Percentiles rank a stretch among this genome's conserved stretches.
These are phyloP conservation scores for Globisporangium takayamanum DNA, from an alignment of 352 stramenopile species.

Conservation along the genomic window DNA sequence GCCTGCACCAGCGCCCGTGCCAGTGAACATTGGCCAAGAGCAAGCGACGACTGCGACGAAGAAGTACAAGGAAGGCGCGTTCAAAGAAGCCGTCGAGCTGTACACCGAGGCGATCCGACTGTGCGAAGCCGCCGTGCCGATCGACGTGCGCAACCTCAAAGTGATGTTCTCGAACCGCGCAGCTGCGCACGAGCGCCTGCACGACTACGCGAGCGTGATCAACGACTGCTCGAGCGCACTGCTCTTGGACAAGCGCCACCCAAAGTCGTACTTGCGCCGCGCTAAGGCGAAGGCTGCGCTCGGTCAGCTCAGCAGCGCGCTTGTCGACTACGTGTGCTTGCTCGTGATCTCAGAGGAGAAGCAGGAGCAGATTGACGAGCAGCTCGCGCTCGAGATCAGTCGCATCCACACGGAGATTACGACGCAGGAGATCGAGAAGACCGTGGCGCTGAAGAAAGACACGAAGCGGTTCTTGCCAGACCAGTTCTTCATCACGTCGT, in stretches of 20 bases:
- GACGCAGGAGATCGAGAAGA: conserved; percentile 51
- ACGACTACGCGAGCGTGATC: conserved; percentile 56
- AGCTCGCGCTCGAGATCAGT: conserved; percentile 63
- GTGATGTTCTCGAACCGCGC: conserved; percentile 85
- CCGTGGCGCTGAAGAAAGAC: conserved; percentile 50
- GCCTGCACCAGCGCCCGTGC: neutral
- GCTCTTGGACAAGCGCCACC: conserved; percentile 57
- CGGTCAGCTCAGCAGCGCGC: conserved; percentile 45
- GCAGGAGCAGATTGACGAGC: conserved; percentile 66
- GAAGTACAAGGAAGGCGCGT: conserved; percentile 75
- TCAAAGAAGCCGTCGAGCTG: conserved; percentile 56
- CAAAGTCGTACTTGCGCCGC: conserved; percentile 73
- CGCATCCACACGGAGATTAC: conserved; percentile 72
- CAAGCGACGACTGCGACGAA: conserved; percentile 64
- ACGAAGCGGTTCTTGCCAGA: conserved; percentile 57
- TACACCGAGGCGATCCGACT: conserved; percentile 62
- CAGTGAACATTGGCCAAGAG: conserved; percentile 42
- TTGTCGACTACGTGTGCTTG: conserved; percentile 78
- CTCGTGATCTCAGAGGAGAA: conserved; percentile 76
- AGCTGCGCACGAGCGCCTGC: conserved; percentile 62
- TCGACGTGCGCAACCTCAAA: conserved; percentile 73
- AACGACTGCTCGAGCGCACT: conserved; percentile 55
- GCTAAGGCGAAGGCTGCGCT: conserved; percentile 53
- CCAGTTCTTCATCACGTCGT: conserved; percentile 81
- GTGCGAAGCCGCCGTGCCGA: conserved; percentile 42